A percentile compares a stretch with the other conserved stretches of the same genome.
Evolutionary conservation across 2,329 filamentous ascomycete species (phyloP).

Genomic region (Penicillium hordei): DNA sequence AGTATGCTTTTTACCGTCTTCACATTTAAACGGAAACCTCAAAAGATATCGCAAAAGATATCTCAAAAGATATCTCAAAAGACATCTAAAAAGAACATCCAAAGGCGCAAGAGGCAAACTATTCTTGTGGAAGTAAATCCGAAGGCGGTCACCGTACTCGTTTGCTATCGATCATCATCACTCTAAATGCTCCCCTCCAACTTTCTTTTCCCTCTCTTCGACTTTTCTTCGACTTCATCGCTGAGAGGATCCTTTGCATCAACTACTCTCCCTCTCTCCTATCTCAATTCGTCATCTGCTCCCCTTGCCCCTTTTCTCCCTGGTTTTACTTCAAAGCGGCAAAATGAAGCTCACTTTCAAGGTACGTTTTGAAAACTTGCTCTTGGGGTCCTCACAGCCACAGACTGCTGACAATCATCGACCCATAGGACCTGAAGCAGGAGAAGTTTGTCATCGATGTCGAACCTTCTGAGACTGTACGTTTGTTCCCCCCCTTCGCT

Average conservation of each 20-base stretch:
- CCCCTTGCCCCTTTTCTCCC: constrained; percentile 23
- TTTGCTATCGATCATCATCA: constrained; percentile 14
- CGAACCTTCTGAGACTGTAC: constrained; percentile 86
- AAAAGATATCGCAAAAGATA: too few species aligned
- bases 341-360: constrained; percentile 73
- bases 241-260: constrained; percentile 10
- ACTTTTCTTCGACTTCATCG: constrained; percentile 16
- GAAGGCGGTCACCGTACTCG: constrained; percentile 13
- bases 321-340: constrained; percentile 37
- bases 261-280: not conserved
- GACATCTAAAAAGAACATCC: too few species aligned
- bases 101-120: too few species aligned
- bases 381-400: constrained; percentile 21
- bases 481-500: constrained; percentile 32
- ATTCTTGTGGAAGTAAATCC: not conserved
- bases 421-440: constrained; percentile 85
- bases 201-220: constrained; percentile 29
- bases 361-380: constrained; percentile 42
- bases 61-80: too few species aligned
- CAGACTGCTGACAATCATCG: constrained; percentile 20
- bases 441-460: constrained; percentile 97
- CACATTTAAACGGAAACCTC: too few species aligned
- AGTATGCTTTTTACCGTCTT: too few species aligned
- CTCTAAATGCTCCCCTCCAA: constrained; percentile 15
- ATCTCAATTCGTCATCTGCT: constrained; percentile 10